These are phyloP conservation scores for Lojkania enalia DNA, from an alignment of 2,329 filamentous ascomycete genomes.

Conservation along the genomic window DNA sequence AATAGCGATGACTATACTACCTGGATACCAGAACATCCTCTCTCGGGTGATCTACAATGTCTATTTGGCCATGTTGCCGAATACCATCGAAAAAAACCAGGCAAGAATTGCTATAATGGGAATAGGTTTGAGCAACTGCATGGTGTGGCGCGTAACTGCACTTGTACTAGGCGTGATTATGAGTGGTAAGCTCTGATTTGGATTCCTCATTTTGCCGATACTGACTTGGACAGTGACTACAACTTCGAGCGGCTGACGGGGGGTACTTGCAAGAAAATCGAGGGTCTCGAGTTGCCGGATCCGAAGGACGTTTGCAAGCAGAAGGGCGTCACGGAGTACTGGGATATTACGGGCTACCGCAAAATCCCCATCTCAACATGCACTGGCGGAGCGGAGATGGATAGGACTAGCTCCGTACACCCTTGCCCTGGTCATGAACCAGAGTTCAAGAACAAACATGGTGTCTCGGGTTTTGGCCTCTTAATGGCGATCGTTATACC, in stretches of 20 bases:
- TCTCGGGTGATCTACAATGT: slow-evolving; percentile 61
- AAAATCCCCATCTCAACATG: slow-evolving; percentile 90
- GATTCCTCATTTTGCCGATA: neutral
- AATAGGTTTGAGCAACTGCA: slow-evolving; percentile 67
- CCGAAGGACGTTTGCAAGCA: slow-evolving; percentile 61
- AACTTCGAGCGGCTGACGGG: slow-evolving; percentile 84
- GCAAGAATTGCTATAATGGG: slow-evolving; percentile 79
- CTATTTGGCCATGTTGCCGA: slow-evolving; percentile 88
- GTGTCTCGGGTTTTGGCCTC: slow-evolving; percentile 71
- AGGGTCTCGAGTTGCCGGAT: slow-evolving; percentile 68
- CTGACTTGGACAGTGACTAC: slow-evolving; percentile 68
- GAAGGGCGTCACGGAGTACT: slow-evolving; percentile 78
- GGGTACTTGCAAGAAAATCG: slow-evolving; percentile 75
- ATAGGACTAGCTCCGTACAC: slow-evolving; percentile 64
- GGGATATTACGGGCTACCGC: slow-evolving; percentile 83
- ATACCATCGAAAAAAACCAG: slow-evolving; percentile 88
- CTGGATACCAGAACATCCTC: slow-evolving; percentile 85
- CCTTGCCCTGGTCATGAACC: slow-evolving; percentile 80
- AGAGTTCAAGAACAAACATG: slow-evolving; percentile 74
- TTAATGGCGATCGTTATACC: slow-evolving; percentile 86
- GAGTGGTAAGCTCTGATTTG: slow-evolving; percentile 71
- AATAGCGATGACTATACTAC: slow-evolving; percentile 75
- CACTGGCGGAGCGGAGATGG: slow-evolving; percentile 71
- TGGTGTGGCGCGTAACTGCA: slow-evolving; percentile 72
- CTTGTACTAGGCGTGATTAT: slow-evolving; percentile 81